phyloP scores from a whole-genome alignment of 2,329 filamentous ascomycete genomes.

The Beauveria australis region DNA sequence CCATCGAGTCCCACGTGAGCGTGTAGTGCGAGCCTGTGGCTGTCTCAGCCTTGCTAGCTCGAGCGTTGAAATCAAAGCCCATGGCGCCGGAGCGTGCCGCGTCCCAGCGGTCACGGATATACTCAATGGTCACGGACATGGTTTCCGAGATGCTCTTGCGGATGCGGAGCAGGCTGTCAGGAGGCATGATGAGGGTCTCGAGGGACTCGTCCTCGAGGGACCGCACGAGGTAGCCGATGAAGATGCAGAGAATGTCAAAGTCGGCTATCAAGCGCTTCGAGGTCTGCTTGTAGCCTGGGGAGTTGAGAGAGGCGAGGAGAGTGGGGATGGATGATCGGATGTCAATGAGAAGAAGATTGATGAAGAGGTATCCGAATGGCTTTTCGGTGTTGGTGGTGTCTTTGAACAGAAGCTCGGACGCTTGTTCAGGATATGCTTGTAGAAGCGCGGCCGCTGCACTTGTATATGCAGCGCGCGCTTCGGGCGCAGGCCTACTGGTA shows the following conservation, averaged over 20 bases:
- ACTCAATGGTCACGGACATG: conserved; percentile 55
- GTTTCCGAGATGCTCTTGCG: conserved; percentile 54
- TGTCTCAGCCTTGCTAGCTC: conserved; percentile 34
- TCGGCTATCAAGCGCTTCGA: conserved; percentile 50
- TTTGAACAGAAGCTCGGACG: conserved; percentile 44
- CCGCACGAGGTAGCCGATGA: conserved; percentile 49
- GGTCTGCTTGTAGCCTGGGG: conserved; percentile 39
- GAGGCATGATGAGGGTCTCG: conserved; percentile 38
- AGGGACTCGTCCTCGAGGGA: conserved; percentile 41
- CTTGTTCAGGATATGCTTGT: conserved; percentile 41
- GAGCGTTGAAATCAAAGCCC: conserved; percentile 51
- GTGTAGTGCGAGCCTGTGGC: conserved; percentile 37
- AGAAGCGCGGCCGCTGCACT: conserved; percentile 50
- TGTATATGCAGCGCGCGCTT: conserved; percentile 50
- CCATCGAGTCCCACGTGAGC: conserved; percentile 51
- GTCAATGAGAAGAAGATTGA: conserved; percentile 59
- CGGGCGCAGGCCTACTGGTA: conserved; percentile 44
- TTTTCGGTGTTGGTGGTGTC: conserved; percentile 35
- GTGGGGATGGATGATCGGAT: conserved; percentile 54
- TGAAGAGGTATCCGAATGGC: conserved; percentile 52
- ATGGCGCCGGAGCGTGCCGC: conserved; percentile 53
- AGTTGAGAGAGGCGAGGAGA: conserved; percentile 50
- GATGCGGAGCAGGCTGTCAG: conserved; percentile 53
- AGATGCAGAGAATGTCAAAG: conserved; percentile 54
- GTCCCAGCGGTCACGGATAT: conserved; percentile 63